Base-by-base conservation (phyloP, 2,329 filamentous ascomycete genomes). In the Aspergillus sp. region DNA sequence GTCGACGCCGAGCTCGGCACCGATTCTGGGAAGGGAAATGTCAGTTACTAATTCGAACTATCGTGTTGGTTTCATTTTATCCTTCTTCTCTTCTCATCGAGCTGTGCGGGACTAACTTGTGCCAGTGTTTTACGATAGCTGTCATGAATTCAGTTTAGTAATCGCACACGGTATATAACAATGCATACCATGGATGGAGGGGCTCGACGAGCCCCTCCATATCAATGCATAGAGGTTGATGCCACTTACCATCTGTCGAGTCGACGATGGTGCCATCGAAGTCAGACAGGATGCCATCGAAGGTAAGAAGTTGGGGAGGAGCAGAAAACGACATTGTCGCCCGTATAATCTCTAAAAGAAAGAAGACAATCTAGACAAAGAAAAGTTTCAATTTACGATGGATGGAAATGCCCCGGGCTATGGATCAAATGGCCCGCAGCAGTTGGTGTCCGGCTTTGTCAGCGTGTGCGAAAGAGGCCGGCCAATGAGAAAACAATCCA, bases 1-100 rank as follows among this genome's bases (percentile, higher is more conserved):
- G 63, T 91, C 85, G 20, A 97, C 88, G 22, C 90, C 90, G 67
- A 98, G 88, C 71, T 96, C 90, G 9, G 84, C 82, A 49, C 89
- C 93, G 56, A 79, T 69, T 61, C 78, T 80, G 47, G 30, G 8
- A 18, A 30, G 9, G n/a, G 1, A 8, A 15, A 8, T 17, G 26
- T 55, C 34, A 55, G 45, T 45, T 24, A 5, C 2, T 26, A 26
- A 7, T 17, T 18, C 7, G 7, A 49, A n/a, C 20, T 13, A 30
- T 18, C 4, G 22, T 18, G n/a, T 18, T 13, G 1, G 26, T 42
- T 32, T 8, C 11, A 15, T 9, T n/a, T n/a, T 43, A 22, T 20
- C n/a, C 30, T 30, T 11, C 22, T 15, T 15, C 22, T 18, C 32
- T 38, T 22, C 12, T 24, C 36, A 7, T 36, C 13, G 13, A n/a